A percentile compares a stretch with the other conserved stretches of the same genome.
Conservation (phyloP, 2,329 filamentous ascomycete genomes). For the Fusarium praegraminearum region DNA sequence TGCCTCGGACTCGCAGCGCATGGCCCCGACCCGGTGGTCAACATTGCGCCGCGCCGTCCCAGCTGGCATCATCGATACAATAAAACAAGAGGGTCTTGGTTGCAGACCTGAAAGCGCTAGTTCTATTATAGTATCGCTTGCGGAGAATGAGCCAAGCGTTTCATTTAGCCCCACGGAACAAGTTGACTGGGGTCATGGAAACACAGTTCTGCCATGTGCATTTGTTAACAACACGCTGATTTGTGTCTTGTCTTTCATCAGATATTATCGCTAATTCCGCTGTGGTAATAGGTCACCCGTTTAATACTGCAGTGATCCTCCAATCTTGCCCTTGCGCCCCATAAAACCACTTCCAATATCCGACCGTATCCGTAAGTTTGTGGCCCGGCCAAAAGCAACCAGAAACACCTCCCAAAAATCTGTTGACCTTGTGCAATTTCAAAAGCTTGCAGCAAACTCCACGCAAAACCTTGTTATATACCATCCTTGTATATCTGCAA, state of each 20-base stretch:
- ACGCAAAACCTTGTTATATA: slow-evolving; percentile 36
- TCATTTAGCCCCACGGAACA: slow-evolving; percentile 3
- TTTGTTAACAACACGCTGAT: not conserved
- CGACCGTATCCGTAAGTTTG: slow-evolving; percentile 1
- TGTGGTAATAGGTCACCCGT: slow-evolving; percentile 36
- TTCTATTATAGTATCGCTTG: slow-evolving; percentile 32
- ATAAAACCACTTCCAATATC: slow-evolving; percentile 10
- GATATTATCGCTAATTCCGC: slow-evolving; percentile 47
- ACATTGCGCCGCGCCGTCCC: slow-evolving; percentile 37
- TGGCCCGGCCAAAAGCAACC: slow-evolving; percentile 21
- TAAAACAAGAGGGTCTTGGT: slow-evolving; percentile 18
- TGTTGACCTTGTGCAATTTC: slow-evolving; percentile 37
- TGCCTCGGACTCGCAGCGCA: slow-evolving; percentile 7
- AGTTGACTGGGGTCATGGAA: slow-evolving; percentile 7
- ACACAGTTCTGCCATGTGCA: not conserved
- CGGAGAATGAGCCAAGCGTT: slow-evolving; percentile 15
- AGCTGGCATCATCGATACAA: slow-evolving; percentile 36
- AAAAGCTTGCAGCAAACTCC: slow-evolving; percentile 34
- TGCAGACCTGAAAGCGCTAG: slow-evolving; percentile 16
- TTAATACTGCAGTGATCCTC: slow-evolving; percentile 12
- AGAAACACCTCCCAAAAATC: slow-evolving; percentile 30
- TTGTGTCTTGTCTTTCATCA: slow-evolving; percentile 25
- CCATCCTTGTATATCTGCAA: slow-evolving; percentile 24
- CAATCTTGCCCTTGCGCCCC: slow-evolving; percentile 19
- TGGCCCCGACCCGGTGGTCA: slow-evolving; percentile 32